A percentile compares a stretch with the other conserved stretches of the same genome.
Evolutionary conservation across 1,139 yeast genomes (phyloP).

Genomic region (Pichia sp.): DNA sequence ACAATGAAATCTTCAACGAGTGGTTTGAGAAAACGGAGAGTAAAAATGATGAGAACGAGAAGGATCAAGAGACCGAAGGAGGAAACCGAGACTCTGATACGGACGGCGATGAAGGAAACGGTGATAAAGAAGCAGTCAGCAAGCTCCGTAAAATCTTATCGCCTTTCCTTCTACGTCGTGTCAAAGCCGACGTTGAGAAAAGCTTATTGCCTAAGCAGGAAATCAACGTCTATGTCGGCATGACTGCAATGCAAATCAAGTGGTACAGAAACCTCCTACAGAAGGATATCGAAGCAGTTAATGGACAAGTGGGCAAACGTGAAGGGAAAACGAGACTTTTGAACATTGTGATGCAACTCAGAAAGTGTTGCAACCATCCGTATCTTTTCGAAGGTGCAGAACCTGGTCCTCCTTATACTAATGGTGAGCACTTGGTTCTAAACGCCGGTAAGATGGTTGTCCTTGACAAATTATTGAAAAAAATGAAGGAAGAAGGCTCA

Average conservation of each 20-base stretch:
- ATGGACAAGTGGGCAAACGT: constrained; percentile 82
- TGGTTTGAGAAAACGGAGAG: constrained; percentile 62
- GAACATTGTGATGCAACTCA: constrained; percentile 92
- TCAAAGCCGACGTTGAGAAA: constrained; percentile 88
- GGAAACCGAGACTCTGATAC: constrained; percentile 35
- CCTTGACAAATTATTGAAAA: constrained; percentile 73
- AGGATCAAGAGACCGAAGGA: neutral
- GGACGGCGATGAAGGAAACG: constrained; percentile 45
- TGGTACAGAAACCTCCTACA: constrained; percentile 90
- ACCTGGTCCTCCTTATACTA: constrained; percentile 97
- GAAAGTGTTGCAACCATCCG: constrained; percentile 97
- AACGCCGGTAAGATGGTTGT: constrained; percentile 91
- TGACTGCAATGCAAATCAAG: constrained; percentile 88
- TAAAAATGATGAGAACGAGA: constrained; percentile 39
- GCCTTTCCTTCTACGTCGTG: constrained; percentile 85
- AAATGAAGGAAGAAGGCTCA: constrained; percentile 73
- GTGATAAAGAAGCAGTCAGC: constrained; percentile 52
- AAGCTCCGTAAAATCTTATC: constrained; percentile 80
- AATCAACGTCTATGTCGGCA: constrained; percentile 82
- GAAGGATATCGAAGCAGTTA: constrained; percentile 94
- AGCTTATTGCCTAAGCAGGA: constrained; percentile 88
- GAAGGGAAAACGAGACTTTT: constrained; percentile 87
- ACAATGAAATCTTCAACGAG: constrained; percentile 81
- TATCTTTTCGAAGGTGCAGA: constrained; percentile 97
- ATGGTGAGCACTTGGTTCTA: constrained; percentile 86